Conservation (phyloP, 176 grass and related monocot genomes). For the Raddia guianensis region DNA sequence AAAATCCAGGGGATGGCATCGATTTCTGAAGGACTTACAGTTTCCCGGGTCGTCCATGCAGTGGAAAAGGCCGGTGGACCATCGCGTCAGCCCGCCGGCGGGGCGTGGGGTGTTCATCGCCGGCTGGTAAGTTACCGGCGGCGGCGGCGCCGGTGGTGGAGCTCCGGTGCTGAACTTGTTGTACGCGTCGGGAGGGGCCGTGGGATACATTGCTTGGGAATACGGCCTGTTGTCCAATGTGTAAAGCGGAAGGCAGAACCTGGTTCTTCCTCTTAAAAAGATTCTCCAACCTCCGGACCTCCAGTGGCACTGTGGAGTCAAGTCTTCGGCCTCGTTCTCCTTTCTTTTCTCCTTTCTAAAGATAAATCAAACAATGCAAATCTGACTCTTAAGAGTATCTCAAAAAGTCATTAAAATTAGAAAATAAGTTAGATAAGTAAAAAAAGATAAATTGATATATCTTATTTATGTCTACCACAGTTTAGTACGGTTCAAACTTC, state of each 20-base stretch:
- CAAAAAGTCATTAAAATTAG: too few species aligned
- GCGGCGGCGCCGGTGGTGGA: constrained; percentile 42
- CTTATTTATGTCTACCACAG: neutral
- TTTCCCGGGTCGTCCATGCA: constrained; percentile 96
- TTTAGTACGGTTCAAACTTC: neutral
- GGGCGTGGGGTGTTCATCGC: constrained; percentile 38
- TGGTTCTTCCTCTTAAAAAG: constrained; percentile 23
- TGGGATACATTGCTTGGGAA: constrained; percentile 64
- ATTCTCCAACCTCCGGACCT: neutral
- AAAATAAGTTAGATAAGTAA: too few species aligned
- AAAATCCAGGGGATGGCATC: neutral
- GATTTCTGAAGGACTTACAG: constrained; percentile 54
- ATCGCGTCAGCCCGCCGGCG: constrained; percentile 41
- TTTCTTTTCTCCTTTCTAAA: too few species aligned
- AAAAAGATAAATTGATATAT: too few species aligned
- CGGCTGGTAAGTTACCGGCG: constrained; percentile 49
- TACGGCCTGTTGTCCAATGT: neutral
- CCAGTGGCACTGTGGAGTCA: neutral
- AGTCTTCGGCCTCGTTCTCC: too few species aligned
- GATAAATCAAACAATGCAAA: too few species aligned
- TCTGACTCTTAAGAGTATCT: too few species aligned
- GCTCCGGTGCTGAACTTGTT: constrained; percentile 37
- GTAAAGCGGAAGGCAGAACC: neutral
- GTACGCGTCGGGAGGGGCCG: constrained; percentile 44
- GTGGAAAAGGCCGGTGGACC: constrained; percentile 97